These are phyloP conservation scores for Pyrenochaeta sp. DNA, from an alignment of 2,329 filamentous ascomycete species.

Conservation along the genomic window DNA sequence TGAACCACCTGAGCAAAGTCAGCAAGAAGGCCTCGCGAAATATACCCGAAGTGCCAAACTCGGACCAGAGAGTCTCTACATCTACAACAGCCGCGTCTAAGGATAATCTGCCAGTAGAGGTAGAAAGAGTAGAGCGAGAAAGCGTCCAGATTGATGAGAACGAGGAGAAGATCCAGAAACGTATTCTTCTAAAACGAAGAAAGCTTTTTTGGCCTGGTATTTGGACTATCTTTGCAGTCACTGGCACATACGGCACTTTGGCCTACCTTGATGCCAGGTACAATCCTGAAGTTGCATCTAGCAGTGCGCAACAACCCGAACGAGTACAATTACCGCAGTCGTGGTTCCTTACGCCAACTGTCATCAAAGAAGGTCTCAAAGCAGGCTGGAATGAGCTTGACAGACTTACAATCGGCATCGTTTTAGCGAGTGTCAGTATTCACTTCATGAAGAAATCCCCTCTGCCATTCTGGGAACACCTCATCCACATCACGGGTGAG, in stretches of 20 bases:
- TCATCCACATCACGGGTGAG: slow-evolving; percentile 18
- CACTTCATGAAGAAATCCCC: slow-evolving; percentile 14
- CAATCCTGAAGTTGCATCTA: slow-evolving; percentile 1
- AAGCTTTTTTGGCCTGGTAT: slow-evolving; percentile 20
- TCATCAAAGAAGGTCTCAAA: slow-evolving; percentile 16
- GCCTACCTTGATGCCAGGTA: slow-evolving; percentile 20
- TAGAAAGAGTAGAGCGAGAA: neutral
- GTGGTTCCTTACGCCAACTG: slow-evolving; percentile 20
- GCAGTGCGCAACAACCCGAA: slow-evolving; percentile 4
- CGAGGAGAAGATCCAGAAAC: slow-evolving; percentile 10
- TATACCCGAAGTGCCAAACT: neutral
- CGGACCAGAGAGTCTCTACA: neutral
- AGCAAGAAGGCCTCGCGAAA: neutral
- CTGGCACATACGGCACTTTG: slow-evolving; percentile 13
- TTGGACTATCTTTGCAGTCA: slow-evolving; percentile 19
- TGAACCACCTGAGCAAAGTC: slow-evolving; percentile 1
- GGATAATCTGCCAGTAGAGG: neutral
- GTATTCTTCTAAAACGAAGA: slow-evolving; percentile 12
- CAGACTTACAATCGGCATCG: slow-evolving; percentile 20
- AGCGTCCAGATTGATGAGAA: slow-evolving; percentile 2
- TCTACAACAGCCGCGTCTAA: neutral
- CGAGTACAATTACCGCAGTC: slow-evolving; percentile 13
- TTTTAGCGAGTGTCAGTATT: slow-evolving; percentile 10
- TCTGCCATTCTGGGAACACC: slow-evolving; percentile 14
- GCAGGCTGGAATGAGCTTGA: slow-evolving; percentile 23